These are phyloP conservation scores for Aspergillus tamarii DNA, from an alignment of 2,329 filamentous ascomycete genomes.

Conservation along the genomic window DNA sequence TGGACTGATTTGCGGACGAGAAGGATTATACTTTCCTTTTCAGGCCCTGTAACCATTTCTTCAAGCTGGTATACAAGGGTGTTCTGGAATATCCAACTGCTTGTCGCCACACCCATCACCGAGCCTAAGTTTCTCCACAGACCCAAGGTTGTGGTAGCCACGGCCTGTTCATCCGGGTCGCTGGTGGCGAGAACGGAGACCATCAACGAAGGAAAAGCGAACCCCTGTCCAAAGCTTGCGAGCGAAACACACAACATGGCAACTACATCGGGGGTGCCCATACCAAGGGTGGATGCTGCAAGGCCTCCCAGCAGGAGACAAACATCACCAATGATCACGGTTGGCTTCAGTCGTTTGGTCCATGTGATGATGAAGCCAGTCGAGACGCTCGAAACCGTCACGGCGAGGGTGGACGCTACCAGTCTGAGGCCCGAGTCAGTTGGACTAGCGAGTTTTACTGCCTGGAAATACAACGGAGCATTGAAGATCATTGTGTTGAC, in stretches of 20 bases:
- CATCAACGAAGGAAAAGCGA: conserved; percentile 67
- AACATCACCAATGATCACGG: conserved; percentile 56
- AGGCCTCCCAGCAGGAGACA: conserved; percentile 56
- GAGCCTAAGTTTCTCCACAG: conserved; percentile 72
- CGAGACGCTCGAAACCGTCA: conserved; percentile 58
- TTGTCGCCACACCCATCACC: conserved; percentile 73
- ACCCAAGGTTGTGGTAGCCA: conserved; percentile 70
- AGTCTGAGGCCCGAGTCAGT: conserved; percentile 74
- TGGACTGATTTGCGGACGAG: conserved; percentile 55
- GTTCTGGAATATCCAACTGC: conserved; percentile 75
- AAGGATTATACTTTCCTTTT: conserved; percentile 58
- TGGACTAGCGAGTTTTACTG: conserved; percentile 69
- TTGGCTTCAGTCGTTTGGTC: conserved; percentile 63
- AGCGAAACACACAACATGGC: conserved; percentile 64
- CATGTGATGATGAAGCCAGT: conserved; percentile 67
- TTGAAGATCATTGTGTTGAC: conserved; percentile 67
- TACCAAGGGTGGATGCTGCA: conserved; percentile 54
- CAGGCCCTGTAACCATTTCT: conserved; percentile 59
- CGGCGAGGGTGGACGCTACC: conserved; percentile 63
- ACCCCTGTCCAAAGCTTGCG: conserved; percentile 61
- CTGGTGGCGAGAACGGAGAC: conserved; percentile 65
- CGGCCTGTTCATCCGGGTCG: conserved; percentile 65
- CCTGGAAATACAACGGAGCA: conserved; percentile 76
- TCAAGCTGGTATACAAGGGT: conserved; percentile 64
- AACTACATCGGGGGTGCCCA: conserved; percentile 54